Percentiles rank a stretch among this genome's conserved stretches.
phyloP scores from a whole-genome alignment of 1,284 basidiomycete species.

The Phenoliferia sp. region DNA sequence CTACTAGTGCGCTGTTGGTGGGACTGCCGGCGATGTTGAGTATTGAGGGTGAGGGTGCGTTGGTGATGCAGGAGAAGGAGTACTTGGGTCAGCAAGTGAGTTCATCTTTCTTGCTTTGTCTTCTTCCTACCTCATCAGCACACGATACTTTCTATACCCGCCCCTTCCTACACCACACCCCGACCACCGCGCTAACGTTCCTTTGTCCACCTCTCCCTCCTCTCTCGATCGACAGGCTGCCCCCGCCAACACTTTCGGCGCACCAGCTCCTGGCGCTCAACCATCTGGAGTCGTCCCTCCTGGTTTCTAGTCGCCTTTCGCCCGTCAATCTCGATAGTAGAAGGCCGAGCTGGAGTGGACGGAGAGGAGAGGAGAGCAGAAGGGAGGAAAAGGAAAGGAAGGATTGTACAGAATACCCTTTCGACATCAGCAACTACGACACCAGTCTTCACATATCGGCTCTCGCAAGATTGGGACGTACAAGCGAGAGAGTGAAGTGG shows the following conservation, averaged over 20 bases:
- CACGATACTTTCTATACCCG: background rate
- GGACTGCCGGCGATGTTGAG: conserved; percentile 88
- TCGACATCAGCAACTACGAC: too few species aligned
- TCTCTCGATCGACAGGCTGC: conserved; percentile 12
- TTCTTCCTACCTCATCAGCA: background rate
- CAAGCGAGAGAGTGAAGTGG: too few species aligned
- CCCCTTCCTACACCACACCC: background rate
- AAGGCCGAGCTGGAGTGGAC: too few species aligned
- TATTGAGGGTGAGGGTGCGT: conserved; percentile 91
- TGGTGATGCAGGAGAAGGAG: conserved; percentile 92
- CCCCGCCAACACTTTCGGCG: conserved; percentile 20
- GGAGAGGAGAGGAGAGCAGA: too few species aligned
- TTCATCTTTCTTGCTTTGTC: conserved; percentile 44
- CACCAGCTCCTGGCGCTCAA: conserved; percentile 26
- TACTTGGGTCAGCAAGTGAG: conserved; percentile 75
- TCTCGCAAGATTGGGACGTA: too few species aligned
- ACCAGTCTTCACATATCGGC: too few species aligned
- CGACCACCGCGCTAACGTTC: background rate
- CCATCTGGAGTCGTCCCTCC: conserved; percentile 41
- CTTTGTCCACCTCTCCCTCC: background rate
- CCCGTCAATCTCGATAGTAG: background rate
- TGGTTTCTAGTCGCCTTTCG: conserved; percentile 37
- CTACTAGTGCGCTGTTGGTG: conserved; percentile 86
- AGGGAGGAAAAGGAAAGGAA: too few species aligned
- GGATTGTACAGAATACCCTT: too few species aligned